These are phyloP conservation scores for Entomortierella chlamydospora DNA, from an alignment of 192 early-diverging fungal species.

Conservation along the genomic window DNA sequence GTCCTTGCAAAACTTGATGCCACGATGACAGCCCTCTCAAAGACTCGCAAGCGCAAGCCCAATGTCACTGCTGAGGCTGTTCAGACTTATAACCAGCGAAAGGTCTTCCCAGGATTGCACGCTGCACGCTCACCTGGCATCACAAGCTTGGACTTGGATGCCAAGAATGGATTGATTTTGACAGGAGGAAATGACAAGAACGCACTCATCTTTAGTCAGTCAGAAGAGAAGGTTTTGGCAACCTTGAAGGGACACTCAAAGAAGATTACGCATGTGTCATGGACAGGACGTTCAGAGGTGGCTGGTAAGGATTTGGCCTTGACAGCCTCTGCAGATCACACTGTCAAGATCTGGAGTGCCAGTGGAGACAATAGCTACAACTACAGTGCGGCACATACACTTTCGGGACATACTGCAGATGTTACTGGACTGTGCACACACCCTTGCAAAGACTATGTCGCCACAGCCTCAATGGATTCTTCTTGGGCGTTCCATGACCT, in stretches of 20 bases:
- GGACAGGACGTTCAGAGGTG: slow-evolving; percentile 64
- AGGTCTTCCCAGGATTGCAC: slow-evolving; percentile 73
- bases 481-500: slow-evolving; percentile 87
- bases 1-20: slow-evolving; percentile 64
- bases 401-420: slow-evolving; percentile 77
- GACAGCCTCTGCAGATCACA: slow-evolving; percentile 83
- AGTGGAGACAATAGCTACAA: slow-evolving; percentile 55
- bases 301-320: slow-evolving; percentile 68
- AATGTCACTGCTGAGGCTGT: slow-evolving; percentile 79
- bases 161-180: slow-evolving; percentile 69
- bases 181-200: slow-evolving; percentile 87
- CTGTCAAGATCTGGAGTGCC: slow-evolving; percentile 80
- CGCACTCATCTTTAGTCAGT: slow-evolving; percentile 76
- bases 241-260: slow-evolving; percentile 88
- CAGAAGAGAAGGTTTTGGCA: slow-evolving; percentile 70
- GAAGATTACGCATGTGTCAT: slow-evolving; percentile 79
- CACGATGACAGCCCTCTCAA: slow-evolving; percentile 54
- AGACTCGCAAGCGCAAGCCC: slow-evolving; percentile 80
- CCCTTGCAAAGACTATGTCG: slow-evolving; percentile 85
- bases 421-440: slow-evolving; percentile 83
- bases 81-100: slow-evolving; percentile 62
- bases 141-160: slow-evolving; percentile 67
- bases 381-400: slow-evolving; percentile 60
- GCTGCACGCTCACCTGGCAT: slow-evolving; percentile 80
- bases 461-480: slow-evolving; percentile 76